Evolutionary conservation across 345 rosid genomes (phyloP).

Genomic region (Lepidium africanum): DNA sequence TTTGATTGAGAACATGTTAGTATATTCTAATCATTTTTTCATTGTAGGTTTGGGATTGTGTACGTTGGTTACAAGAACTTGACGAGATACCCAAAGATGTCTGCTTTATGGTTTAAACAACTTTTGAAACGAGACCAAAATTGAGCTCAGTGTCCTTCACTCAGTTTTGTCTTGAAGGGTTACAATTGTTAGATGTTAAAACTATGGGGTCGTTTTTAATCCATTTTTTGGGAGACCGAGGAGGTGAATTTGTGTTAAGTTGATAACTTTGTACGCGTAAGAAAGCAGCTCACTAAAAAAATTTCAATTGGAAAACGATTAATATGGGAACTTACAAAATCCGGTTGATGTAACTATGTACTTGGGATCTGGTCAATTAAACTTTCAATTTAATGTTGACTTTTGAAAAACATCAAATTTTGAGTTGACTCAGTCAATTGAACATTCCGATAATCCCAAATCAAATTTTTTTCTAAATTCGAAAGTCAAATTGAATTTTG

Average conservation of each 20-base stretch:
- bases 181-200: not conserved
- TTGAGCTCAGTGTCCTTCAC: not conserved
- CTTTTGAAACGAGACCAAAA: slow-evolving; percentile 35
- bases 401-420: too few relatives aligned
- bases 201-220: not conserved
- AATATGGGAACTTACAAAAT: too few relatives aligned
- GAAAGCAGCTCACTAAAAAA: not conserved
- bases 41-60: slow-evolving; percentile 65
- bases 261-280: not conserved
- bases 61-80: slow-evolving; percentile 62
- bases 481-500: too few relatives aligned
- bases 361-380: too few relatives aligned
- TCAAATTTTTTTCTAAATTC: too few relatives aligned
- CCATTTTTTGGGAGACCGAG: not conserved
- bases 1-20: not conserved
- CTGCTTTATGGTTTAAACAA: slow-evolving; percentile 80
- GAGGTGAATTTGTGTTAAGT: not conserved
- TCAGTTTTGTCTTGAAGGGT: not conserved
- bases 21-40: not conserved
- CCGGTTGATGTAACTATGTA: too few relatives aligned
- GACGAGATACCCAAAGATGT: slow-evolving; percentile 83
- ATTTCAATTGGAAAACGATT: too few relatives aligned
- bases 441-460: too few relatives aligned
- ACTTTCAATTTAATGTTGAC: too few relatives aligned
- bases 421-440: too few relatives aligned